These are phyloP conservation scores for Lactarius hatsudake DNA, from an alignment of 768 basidiomycete genomes.

Conservation along the genomic window DNA sequence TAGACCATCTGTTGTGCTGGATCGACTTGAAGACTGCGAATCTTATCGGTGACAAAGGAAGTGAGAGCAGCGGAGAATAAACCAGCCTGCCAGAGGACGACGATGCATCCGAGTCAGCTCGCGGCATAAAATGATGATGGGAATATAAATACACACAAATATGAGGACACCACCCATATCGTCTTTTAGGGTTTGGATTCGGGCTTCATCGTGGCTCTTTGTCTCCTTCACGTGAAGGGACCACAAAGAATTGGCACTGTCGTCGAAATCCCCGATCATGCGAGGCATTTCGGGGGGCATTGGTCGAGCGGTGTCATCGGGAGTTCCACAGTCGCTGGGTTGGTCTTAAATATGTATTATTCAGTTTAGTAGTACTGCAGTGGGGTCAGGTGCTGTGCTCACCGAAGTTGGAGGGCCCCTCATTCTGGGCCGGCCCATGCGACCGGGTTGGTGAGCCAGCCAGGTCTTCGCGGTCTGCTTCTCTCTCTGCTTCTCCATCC, in stretches of 20 bases:
- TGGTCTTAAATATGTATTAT: too few relatives aligned
- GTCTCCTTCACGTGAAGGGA: not conserved
- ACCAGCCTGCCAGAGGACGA: conserved; percentile 1
- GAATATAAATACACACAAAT: not conserved
- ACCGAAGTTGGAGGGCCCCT: too few relatives aligned
- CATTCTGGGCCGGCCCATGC: too few relatives aligned
- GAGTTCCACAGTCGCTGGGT: too few relatives aligned
- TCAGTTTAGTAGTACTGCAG: too few relatives aligned
- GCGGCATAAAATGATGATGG: too few relatives aligned
- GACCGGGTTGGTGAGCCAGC: too few relatives aligned
- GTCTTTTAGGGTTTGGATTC: not conserved
- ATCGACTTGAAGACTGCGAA: conserved; percentile 7
- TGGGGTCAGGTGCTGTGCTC: too few relatives aligned
- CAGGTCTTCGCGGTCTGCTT: too few relatives aligned
- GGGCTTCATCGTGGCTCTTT: not conserved
- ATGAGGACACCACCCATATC: not conserved
- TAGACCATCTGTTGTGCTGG: not conserved
- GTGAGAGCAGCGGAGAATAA: conserved; percentile 15
- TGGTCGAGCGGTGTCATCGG: too few relatives aligned
- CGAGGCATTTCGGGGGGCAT: too few relatives aligned
- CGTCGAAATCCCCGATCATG: not conserved
- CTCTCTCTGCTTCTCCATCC: too few relatives aligned
- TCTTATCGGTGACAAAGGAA: conserved; percentile 5
- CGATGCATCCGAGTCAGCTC: not conserved
- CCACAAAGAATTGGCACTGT: not conserved